Conservation (phyloP, 805 yeast genomes). For the Saccharomycopsis sp. region DNA sequence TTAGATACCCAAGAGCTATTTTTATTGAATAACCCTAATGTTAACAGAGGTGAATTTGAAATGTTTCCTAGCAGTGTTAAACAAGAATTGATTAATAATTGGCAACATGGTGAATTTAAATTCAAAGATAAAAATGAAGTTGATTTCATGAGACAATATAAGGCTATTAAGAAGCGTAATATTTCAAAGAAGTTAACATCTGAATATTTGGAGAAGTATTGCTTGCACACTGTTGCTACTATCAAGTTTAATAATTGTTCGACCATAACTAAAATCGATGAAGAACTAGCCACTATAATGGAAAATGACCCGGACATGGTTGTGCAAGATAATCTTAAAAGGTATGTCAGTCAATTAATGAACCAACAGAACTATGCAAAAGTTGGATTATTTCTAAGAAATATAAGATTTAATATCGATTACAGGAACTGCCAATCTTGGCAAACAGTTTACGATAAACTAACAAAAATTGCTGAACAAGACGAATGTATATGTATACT, state of each 20-base stretch:
- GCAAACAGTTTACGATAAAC: no score
- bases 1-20: constrained; percentile 15
- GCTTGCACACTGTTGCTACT: background rate
- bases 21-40: constrained; percentile 13
- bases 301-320: background rate
- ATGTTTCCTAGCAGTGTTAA: constrained; percentile 12
- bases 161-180: background rate
- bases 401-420: no score
- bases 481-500: no score
- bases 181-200: background rate
- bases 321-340: no score
- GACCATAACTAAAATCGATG: background rate
- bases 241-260: background rate
- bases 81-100: constrained; percentile 9
- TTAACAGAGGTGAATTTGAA: constrained; percentile 11
- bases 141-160: constrained; percentile 7
- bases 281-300: background rate
- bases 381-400: no score
- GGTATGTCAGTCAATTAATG: background rate
- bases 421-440: no score
- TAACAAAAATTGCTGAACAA: no score
- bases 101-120: constrained; percentile 14
- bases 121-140: constrained; percentile 11
- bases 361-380: no score
- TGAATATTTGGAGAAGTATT: background rate